A percentile compares a stretch with the other conserved stretches of the same genome.
Conservation (phyloP, 176 grass and related monocot species). For the Lolium rigidum region DNA sequence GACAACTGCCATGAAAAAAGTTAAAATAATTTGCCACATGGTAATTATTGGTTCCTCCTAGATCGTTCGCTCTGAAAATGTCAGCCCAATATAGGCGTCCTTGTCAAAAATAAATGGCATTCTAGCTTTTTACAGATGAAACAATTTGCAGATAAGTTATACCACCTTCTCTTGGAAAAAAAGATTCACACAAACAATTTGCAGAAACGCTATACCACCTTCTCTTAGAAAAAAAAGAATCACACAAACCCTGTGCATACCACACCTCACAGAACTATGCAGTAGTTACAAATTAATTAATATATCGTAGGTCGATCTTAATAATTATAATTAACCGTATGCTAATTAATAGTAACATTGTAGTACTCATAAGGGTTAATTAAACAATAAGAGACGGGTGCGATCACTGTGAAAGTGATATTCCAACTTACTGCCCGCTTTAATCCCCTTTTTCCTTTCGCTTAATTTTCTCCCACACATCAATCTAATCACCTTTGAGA, state of each 20-base stretch:
- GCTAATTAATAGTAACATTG: slow-evolving; percentile 16
- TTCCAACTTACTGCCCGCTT: slow-evolving; percentile 52
- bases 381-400: slow-evolving; percentile 33
- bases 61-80: too few relatives aligned
- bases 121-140: not conserved
- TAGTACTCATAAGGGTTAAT: slow-evolving; percentile 39
- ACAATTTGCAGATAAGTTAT: too few relatives aligned
- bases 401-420: slow-evolving; percentile 50
- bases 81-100: too few relatives aligned
- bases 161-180: too few relatives aligned
- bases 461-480: slow-evolving; percentile 44
- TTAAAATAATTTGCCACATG: too few relatives aligned
- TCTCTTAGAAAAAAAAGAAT: not conserved
- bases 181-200: not conserved
- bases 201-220: not conserved
- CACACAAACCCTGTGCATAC: not conserved
- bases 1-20: too few relatives aligned
- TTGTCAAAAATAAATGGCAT: not conserved
- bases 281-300: not conserved
- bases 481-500: slow-evolving; percentile 58
- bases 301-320: not conserved
- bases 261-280: not conserved
- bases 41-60: too few relatives aligned
- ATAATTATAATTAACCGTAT: slow-evolving; percentile 19
- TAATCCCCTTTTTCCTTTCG: slow-evolving; percentile 26